Base-by-base conservation (phyloP, 2,329 filamentous ascomycete genomes). In the Teratosphaeria pseudoeucalypti region DNA sequence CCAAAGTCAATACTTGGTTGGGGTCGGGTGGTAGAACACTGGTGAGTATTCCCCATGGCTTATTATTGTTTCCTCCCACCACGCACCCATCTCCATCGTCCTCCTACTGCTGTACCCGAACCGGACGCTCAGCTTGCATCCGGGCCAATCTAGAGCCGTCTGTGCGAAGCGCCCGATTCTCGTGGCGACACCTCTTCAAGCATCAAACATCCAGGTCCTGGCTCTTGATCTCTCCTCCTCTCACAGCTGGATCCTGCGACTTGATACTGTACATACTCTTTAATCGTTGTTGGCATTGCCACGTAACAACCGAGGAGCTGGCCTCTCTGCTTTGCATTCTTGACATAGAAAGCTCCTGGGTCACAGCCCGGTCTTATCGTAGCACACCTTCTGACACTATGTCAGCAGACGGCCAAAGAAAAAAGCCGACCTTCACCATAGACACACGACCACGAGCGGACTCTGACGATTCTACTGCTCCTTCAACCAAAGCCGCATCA, bases 331-430 rank as follows among this genome's bases (percentile, higher is more conserved):
- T 66, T 61, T 59, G 58, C 52, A 23, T 49, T 49, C 64, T 66
- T 62, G 57, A 61, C 63, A 64, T 57, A 57, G 54, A 59, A 64
- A 60, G 47, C 49, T 59, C 49, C 43, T 11, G 16, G 43, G 19
- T 29, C 23, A 54, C 27, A 32, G 34, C 53, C 7, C 53, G 19
- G 7, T 23, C 26, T 16, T 11, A 23, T 14, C n/a, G 16, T 54
- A 32, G 27, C 61, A 62, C 65, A 39, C 32, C 53, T 27, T 67
- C 68, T 70, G 70, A 73, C 69, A 74, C 69, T 67, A 80, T 78
- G 72, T 23, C 43, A 49, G 75, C 77, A 65, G 72, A 76, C 70
- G 76, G 73, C 72, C 70, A 77, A 68, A 76, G 75, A 65, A 75
- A 75, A 68, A 70, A 68, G 64, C 65, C 70, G 61, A 70, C 71